Conservation (phyloP, 805 yeast genomes). For the Teunomyces aglyptinius region DNA sequence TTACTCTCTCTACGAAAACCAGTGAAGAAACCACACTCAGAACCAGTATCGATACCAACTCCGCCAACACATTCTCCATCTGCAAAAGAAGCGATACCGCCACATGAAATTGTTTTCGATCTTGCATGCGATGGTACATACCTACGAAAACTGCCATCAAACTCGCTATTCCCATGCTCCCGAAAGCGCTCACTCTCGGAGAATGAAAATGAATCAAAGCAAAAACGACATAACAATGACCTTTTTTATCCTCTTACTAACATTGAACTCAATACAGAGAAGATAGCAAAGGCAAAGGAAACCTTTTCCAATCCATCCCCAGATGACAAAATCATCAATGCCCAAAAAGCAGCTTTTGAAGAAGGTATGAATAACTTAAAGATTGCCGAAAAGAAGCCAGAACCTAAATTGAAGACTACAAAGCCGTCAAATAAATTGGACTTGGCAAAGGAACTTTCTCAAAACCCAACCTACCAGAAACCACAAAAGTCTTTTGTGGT, state of each 20-base stretch:
- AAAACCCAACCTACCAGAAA: conserved; percentile 35
- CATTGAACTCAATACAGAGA: conserved; percentile 33
- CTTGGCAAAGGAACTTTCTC: conserved; percentile 35
- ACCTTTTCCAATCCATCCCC: conserved; percentile 76
- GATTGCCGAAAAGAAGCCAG: conserved; percentile 12
- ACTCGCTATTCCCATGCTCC: conserved; percentile 1
- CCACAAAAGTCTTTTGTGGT: conserved; percentile 72
- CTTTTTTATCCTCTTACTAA: conserved; percentile 40
- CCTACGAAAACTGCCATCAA: conserved; percentile 4
- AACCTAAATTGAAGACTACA: conserved; percentile 21
- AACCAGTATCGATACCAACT: neutral
- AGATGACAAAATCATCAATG: conserved; percentile 65
- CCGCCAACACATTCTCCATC: neutral
- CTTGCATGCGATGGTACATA: neutral
- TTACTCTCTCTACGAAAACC: neutral
- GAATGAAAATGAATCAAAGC: conserved; percentile 16
- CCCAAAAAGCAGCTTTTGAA: conserved; percentile 51
- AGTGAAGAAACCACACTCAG: neutral
- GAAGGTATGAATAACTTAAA: conserved; percentile 27
- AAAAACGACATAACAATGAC: conserved; percentile 18
- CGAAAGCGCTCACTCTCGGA: conserved; percentile 1
- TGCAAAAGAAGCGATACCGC: neutral
- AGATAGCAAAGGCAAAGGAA: conserved; percentile 39
- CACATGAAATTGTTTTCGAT: neutral
- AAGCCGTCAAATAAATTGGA: conserved; percentile 47